phyloP scores from a whole-genome alignment of 768 basidiomycete genomes.

The Pleurotus eryngii region DNA sequence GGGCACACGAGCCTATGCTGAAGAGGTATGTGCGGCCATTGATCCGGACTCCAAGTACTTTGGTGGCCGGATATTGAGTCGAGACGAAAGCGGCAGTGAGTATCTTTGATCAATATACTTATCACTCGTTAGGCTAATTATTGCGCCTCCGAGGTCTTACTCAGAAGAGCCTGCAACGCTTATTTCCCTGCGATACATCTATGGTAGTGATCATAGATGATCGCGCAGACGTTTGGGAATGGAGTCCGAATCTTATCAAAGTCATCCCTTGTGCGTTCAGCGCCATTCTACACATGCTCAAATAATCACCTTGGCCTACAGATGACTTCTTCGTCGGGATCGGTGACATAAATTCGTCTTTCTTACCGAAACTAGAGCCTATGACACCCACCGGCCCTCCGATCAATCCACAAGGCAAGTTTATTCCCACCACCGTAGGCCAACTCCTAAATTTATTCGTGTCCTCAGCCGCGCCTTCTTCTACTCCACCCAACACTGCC shows the following conservation, averaged over 20 bases:
- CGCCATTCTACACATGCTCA: not conserved
- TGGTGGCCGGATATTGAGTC: slow-evolving; percentile 81
- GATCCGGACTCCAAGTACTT: slow-evolving; percentile 87
- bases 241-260: slow-evolving; percentile 94
- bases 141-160: slow-evolving; percentile 61
- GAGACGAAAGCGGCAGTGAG: slow-evolving; percentile 97
- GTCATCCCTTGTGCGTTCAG: slow-evolving; percentile 86
- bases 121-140: slow-evolving; percentile 7
- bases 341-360: slow-evolving; percentile 96
- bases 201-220: slow-evolving; percentile 99
- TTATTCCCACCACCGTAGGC: not conserved
- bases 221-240: slow-evolving; percentile 97
- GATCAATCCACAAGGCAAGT: slow-evolving; percentile 17
- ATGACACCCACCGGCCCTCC: slow-evolving; percentile 35
- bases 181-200: slow-evolving; percentile 95
- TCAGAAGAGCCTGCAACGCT: slow-evolving; percentile 84
- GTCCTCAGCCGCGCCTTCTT: not conserved
- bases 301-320: slow-evolving; percentile 27
- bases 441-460: not conserved
- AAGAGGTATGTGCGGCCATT: slow-evolving; percentile 90
- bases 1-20: slow-evolving; percentile 97
- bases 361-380: slow-evolving; percentile 77
- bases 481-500: slow-evolving; percentile 10
- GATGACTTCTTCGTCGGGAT: slow-evolving; percentile 98
- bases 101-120: slow-evolving; percentile 11